Base-by-base conservation (phyloP, 2,329 filamentous ascomycete genomes). In the Pseudogymnoascus destructans region DNA sequence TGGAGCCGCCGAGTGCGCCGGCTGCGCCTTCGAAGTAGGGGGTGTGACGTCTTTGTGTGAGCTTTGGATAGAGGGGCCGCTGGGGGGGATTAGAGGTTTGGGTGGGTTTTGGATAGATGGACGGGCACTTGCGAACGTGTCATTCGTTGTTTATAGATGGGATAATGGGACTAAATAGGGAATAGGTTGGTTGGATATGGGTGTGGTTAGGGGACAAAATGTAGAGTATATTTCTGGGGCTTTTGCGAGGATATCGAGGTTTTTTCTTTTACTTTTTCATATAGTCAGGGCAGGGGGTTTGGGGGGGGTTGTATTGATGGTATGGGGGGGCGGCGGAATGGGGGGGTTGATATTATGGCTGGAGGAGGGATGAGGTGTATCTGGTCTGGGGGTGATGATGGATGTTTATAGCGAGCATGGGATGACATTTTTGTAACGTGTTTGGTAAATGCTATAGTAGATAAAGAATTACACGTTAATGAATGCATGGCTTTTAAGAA, bases 1-100 rank as follows among this genome's bases (percentile, higher is more conserved):
- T 97, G 35, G 90, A 95, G 70, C 88, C 89, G 13, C 81, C 84
- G 11, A 23, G 19, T n/a, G 71, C 76, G 40, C 70, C 75, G 23
- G 71, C 73, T 61, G 68, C 72, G 17, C 57, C 63, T 63, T 52
- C 60, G 15, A 66, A 66, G 60, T 64, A 59, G n/a, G 15, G 32
- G 11, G 40, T n/a, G n/a, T n/a, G n/a, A n/a, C n/a, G n/a, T n/a
- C n/a, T n/a, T n/a, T n/a, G n/a, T n/a, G n/a, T n/a, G n/a, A n/a
- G n/a, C n/a, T n/a, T 25, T 25, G 25, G 25, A 25, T 25, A 25
- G 25, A 25, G 25, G 5, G 32, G n/a, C n/a, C n/a, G n/a, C n/a
- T 35, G 13, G 2, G 4, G 5, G 3, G 11, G 32, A 21, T 7
- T 42, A 23, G 38, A 42, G 38, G 38, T 13, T 13, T 42, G 17